Base-by-base conservation (phyloP, 1,139 yeast species). In the Kodamaea plutei region DNA sequence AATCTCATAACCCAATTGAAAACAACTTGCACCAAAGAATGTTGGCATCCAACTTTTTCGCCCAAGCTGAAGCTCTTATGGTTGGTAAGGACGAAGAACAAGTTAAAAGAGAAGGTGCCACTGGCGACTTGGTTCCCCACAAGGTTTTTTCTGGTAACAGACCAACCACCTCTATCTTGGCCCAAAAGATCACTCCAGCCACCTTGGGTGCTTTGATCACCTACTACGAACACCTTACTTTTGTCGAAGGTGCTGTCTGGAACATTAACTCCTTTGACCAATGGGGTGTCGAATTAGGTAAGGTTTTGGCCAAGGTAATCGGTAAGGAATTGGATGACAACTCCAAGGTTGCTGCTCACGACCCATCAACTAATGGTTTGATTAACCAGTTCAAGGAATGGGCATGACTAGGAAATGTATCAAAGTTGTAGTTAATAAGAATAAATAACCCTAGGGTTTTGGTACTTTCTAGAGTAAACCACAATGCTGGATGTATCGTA, bases 281-380 rank as follows among this genome's bases (percentile, higher is more conserved):
- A 74, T 91, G 97, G 96, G 98, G 98, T 65, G 98, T 91, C 52
- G 98, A 91, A 71, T 83, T 91, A 53, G 98, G 98, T 61, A 91
- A 91, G 73, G 94, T 84, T 33, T 78, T 91, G 57, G 98, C 98
- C 56, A 91, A 91, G 80, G 94, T 75, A 41, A 91, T 91, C 56
- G 93, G 94, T 49, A 74, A 76, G 51, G 96, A 91, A 68, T 79
- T 91, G 57, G 80, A 82, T 44, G 78, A 73, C 55, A 54, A 66
- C 33, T 58, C 61, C 29, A 44, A 46, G 35, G 80, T 84, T 37
- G 54, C 66, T 25, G 55, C 78, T 38, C 98, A 91, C 61, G 98
- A 91, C 58, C 80, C 82, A 25, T 84, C 95, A 33, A 91, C 98
- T 51, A 84, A 82, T 56, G 87, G 84, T 41, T 76, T 91, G 67